Percentiles rank a stretch among this genome's conserved stretches.
Evolutionary conservation across 2,329 filamentous ascomycete genomes (phyloP).

Genomic region (Sporothrix euskadiensis): DNA sequence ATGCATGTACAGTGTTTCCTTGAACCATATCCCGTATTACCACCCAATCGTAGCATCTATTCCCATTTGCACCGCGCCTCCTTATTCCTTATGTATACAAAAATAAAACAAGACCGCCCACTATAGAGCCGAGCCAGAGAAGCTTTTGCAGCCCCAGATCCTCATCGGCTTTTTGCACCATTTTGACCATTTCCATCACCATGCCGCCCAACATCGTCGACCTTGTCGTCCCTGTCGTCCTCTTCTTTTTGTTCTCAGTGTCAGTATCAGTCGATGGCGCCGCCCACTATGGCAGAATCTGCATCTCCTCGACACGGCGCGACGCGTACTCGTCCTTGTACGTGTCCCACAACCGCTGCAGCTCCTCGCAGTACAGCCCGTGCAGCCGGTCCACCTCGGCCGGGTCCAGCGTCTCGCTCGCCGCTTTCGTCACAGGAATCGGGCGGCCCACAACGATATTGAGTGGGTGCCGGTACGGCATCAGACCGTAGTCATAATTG

Average conservation of each 20-base stretch:
- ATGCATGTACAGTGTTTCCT: neutral
- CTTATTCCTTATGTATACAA: neutral
- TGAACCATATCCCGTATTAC: neutral
- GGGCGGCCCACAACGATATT: conserved; percentile 88
- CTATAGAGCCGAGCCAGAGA: neutral
- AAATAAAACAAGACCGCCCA: neutral
- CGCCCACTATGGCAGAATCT: conserved; percentile 51
- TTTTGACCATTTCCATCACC: neutral
- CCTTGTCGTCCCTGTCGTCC: too few species aligned
- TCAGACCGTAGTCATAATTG: conserved; percentile 95
- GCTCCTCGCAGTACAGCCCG: conserved; percentile 71
- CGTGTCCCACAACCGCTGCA: conserved; percentile 70
- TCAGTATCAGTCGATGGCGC: neutral
- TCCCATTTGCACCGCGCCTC: neutral
- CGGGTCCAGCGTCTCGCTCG: conserved; percentile 61
- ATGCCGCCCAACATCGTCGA: too few species aligned
- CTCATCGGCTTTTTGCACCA: neutral
- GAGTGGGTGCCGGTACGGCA: conserved; percentile 86
- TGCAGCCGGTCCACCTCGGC: conserved; percentile 81
- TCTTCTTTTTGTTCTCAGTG: neutral
- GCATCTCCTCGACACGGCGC: conserved; percentile 63
- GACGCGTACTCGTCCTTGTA: conserved; percentile 76
- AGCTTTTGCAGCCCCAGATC: neutral
- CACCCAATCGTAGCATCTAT: neutral
- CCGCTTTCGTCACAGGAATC: conserved; percentile 64